Conservation (phyloP, 2,329 filamentous ascomycete genomes). For the Rasamsonia emersonii region DNA sequence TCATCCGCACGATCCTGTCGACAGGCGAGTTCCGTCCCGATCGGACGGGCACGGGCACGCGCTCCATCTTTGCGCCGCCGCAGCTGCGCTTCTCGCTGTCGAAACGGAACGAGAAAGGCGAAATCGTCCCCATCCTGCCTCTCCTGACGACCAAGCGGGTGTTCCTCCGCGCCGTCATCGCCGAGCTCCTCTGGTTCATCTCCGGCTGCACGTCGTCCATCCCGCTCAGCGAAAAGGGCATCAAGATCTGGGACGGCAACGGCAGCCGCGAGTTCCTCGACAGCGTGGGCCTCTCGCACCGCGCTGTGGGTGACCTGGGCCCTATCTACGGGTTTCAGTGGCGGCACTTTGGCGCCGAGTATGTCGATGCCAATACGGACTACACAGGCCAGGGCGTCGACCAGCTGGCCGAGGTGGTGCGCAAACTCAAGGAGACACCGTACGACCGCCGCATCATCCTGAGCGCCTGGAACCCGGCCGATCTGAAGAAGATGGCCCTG, state of each 20-base stretch:
- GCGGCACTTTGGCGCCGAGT: constrained; percentile 94
- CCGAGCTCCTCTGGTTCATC: constrained; percentile 94
- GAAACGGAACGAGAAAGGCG: constrained; percentile 35
- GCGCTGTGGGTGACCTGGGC: constrained; percentile 80
- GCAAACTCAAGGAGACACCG: constrained; percentile 73
- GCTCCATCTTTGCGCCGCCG: constrained; percentile 76
- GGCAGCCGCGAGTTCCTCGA: constrained; percentile 87
- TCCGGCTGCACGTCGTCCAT: constrained; percentile 72
- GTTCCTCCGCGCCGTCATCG: constrained; percentile 80
- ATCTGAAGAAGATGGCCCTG: constrained; percentile 78
- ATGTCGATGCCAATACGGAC: constrained; percentile 67
- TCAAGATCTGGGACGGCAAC: constrained; percentile 99
- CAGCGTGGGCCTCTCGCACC: constrained; percentile 68
- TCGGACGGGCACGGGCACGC: constrained; percentile 89
- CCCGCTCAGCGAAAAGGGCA: constrained; percentile 65
- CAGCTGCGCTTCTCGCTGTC: constrained; percentile 76
- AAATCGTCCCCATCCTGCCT: constrained; percentile 72
- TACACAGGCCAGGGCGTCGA: constrained; percentile 87
- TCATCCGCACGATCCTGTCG: constrained; percentile 76
- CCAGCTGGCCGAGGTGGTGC: constrained; percentile 81
- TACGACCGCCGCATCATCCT: constrained; percentile 88
- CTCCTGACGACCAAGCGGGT: constrained; percentile 97
- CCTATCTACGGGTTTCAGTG: constrained; percentile 98
- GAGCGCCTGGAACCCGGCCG: constrained; percentile 86
- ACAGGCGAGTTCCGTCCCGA: constrained; percentile 84